These are phyloP conservation scores for Panicum miliaceum DNA, from an alignment of 176 grass and related monocot species.

Conservation along the genomic window DNA sequence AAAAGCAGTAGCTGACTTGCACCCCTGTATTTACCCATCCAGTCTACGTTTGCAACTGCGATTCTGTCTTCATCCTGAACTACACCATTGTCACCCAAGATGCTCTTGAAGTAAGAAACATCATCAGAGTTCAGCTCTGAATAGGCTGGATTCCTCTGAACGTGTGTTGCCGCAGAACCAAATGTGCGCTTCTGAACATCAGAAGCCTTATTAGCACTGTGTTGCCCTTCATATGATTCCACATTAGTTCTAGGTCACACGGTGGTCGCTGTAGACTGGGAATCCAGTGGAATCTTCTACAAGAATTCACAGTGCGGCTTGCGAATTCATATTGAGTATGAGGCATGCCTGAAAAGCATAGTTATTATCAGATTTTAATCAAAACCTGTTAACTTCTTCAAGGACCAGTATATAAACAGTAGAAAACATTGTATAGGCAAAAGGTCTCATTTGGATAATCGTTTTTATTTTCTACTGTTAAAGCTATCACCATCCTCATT, in stretches of 20 bases:
- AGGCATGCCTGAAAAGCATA: constrained; percentile 25
- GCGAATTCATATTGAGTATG: constrained; percentile 3
- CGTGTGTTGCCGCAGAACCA: constrained; percentile 49
- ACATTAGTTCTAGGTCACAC: background rate
- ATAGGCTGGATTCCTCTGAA: constrained; percentile 80
- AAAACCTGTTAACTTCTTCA: constrained; percentile 4
- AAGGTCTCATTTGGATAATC: background rate
- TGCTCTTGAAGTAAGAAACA: constrained; percentile 75
- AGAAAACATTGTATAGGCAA: background rate
- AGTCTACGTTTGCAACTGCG: constrained; percentile 79
- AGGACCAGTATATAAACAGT: background rate
- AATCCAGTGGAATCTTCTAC: constrained; percentile 42
- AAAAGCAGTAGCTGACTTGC: constrained; percentile 82
- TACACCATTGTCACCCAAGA: constrained; percentile 78
- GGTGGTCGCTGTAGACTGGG: background rate
- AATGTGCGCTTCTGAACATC: constrained; percentile 51
- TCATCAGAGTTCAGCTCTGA: constrained; percentile 75
- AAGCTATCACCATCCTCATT: background rate
- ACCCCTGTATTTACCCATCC: constrained; percentile 91
- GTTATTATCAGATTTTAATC: constrained; percentile 25
- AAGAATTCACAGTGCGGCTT: constrained; percentile 25
- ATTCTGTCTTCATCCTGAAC: constrained; percentile 87
- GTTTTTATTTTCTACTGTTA: background rate
- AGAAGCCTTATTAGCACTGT: constrained; percentile 24
- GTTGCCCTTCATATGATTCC: constrained; percentile 17